Base-by-base conservation (phyloP, 768 basidiomycete genomes). In the Leccinum disarticulatum region DNA sequence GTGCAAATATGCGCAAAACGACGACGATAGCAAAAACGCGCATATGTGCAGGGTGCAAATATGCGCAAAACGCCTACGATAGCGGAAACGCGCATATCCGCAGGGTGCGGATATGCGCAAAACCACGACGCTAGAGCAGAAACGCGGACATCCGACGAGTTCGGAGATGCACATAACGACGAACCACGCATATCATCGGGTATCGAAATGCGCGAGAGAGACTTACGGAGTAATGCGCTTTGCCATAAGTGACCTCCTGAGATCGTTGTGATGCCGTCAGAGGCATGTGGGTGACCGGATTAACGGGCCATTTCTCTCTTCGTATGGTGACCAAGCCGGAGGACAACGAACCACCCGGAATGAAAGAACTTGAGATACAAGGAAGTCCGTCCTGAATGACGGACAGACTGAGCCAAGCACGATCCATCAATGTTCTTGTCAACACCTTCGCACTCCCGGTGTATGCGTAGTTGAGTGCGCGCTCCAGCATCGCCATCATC, bases 391-490 rank as follows among this genome's bases (percentile, higher is more conserved):
- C 22, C 22, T 22, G 22, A 22, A 62, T 13, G 1, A 62, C 54
- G 0, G 54, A 52, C 1, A 62, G 47, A 14, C 58, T 33, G 0
- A 63, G 9, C 58, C 54, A 63, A 0, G 59, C 22, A 0, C 48
- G 5, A 15, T 63, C 55, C 61, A 62, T 62, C 11, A 63, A 36
- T 0, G 38, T 3, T 3, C 33, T 27, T 2, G 48, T 60, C 9
- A 60, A 46, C 6, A 63, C 61, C 0, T 6, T 14, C 0, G 30
- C 52, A 2, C 47, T 60, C 1, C 59, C 52, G 0, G 55, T 63
- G 52, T 63, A 59, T 2, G 22, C 59, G 17, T 52, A 60, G 51
- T 57, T 60, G 10, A 60, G 55, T 1, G 51, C n/a, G 0, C 33
- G 27, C 22, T 43, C 7, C 7, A 43, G n/a, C 41, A 43, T 43